phyloP scores from a whole-genome alignment of 257 asterid genomes.

The Thymus mandschuricus region DNA sequence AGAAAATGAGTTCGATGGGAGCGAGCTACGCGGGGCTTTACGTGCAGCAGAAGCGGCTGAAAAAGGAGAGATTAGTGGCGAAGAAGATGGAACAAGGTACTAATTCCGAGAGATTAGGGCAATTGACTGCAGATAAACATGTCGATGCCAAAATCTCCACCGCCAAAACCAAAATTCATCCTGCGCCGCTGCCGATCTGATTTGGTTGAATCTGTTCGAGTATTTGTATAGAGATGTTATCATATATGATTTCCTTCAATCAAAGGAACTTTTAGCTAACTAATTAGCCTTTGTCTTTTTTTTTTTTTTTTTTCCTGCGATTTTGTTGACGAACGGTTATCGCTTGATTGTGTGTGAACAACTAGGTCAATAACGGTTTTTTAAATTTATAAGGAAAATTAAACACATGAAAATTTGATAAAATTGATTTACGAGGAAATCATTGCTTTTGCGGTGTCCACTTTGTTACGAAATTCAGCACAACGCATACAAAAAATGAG shows the following conservation, averaged over 20 bases:
- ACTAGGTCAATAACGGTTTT: background rate
- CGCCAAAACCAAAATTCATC: constrained; percentile 23
- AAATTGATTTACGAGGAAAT: too few species aligned
- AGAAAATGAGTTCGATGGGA: constrained; percentile 32
- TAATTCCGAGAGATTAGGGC: background rate
- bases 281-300: background rate
- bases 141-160: background rate
- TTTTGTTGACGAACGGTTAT: too few species aligned
- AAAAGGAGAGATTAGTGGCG: constrained; percentile 33
- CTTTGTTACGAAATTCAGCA: too few species aligned
- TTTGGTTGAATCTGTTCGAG: background rate
- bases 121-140: background rate
- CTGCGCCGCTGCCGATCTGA: background rate
- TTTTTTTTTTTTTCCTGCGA: too few species aligned
- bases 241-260: background rate
- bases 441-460: too few species aligned
- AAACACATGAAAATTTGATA: too few species aligned
- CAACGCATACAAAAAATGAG: too few species aligned
- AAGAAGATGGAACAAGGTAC: constrained; percentile 20
- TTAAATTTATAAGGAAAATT: too few species aligned
- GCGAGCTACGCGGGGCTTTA: constrained; percentile 33
- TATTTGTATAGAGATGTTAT: background rate
- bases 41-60: constrained; percentile 37
- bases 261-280: background rate
- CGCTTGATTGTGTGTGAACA: background rate